Percentiles rank a stretch among this genome's conserved stretches.
These are phyloP conservation scores for Microdochium trichocladiopsis DNA, from an alignment of 2,329 filamentous ascomycete species.

Conservation along the genomic window DNA sequence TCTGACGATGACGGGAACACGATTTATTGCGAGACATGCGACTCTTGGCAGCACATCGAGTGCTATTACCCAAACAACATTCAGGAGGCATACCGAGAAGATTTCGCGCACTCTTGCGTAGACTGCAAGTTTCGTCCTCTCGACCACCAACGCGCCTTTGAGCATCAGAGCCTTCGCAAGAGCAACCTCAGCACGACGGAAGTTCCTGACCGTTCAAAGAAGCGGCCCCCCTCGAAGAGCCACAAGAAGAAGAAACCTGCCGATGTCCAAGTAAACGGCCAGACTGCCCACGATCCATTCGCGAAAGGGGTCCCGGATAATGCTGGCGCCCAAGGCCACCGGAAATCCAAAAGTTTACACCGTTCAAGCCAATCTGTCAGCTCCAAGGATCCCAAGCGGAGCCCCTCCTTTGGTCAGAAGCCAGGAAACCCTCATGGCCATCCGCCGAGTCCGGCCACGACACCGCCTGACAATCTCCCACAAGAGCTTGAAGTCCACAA, in stretches of 20 bases:
- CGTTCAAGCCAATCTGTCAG: constrained; percentile 70
- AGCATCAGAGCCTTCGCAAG: constrained; percentile 59
- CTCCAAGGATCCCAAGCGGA: constrained; percentile 59
- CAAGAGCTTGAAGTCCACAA: constrained; percentile 59
- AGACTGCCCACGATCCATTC: constrained; percentile 49
- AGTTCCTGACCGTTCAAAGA: constrained; percentile 60
- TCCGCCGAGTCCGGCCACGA: constrained; percentile 70
- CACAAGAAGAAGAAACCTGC: constrained; percentile 86
- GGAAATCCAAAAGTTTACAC: constrained; percentile 78
- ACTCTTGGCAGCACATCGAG: constrained; percentile 97
- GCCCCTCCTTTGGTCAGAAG: constrained; percentile 58
- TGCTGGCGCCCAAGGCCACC: constrained; percentile 51
- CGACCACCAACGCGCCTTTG: constrained; percentile 67
- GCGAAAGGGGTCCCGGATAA: constrained; percentile 38
- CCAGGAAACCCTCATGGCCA: constrained; percentile 49
- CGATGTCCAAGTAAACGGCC: constrained; percentile 62
- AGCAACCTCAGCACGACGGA: constrained; percentile 32
- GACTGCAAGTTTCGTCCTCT: constrained; percentile 77
- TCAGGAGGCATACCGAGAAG: constrained; percentile 62
- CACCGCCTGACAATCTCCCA: constrained; percentile 53
- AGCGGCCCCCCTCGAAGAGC: constrained; percentile 69
- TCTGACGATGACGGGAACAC: constrained; percentile 95
- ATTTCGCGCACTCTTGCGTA: constrained; percentile 77
- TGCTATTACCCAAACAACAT: constrained; percentile 82
- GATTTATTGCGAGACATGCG: constrained; percentile 91